Evolutionary conservation across 129 eudicot species (phyloP).

Genomic region (Glebionis coronaria): DNA sequence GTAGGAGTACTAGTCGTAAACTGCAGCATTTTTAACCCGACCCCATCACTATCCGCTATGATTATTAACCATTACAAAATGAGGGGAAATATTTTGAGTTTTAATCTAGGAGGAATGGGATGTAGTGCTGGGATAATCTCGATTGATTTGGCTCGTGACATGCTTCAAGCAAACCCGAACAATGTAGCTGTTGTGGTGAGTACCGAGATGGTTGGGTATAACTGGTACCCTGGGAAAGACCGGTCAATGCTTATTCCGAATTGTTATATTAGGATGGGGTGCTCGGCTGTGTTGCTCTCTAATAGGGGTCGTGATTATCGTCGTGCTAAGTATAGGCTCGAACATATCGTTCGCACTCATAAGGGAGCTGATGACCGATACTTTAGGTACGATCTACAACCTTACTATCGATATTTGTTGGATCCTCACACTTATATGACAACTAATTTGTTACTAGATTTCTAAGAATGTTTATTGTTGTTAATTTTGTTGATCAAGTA

Average conservation of each 20-base stretch:
- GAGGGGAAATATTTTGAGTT: constrained; percentile 94
- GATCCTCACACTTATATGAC: too few relatives aligned
- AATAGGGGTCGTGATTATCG: constrained; percentile 81
- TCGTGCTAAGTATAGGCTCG: constrained; percentile 84
- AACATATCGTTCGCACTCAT: constrained; percentile 91
- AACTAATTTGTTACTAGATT: too few relatives aligned
- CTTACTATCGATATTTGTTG: too few relatives aligned
- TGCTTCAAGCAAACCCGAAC: constrained; percentile 93
- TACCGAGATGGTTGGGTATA: constrained; percentile 91
- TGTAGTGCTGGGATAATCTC: constrained; percentile 94
- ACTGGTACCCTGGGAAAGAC: constrained; percentile 88
- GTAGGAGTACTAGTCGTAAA: constrained; percentile 84
- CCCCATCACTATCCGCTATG: constrained; percentile 97
- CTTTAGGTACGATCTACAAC: constrained; percentile 49
- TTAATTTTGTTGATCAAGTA: too few relatives aligned
- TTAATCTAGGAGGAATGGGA: constrained; percentile 97
- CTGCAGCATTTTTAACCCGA: constrained; percentile 94
- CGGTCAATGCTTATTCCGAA: constrained; percentile 96
- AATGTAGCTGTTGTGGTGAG: constrained; percentile 89
- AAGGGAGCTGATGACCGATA: constrained; percentile 92
- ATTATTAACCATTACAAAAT: constrained; percentile 88
- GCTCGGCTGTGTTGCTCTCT: constrained; percentile 87
- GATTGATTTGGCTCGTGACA: constrained; percentile 87
- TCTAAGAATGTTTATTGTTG: too few relatives aligned
- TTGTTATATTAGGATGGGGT: constrained; percentile 95